Base-by-base conservation (phyloP, 1,284 basidiomycete species). In the Pascua sp. region DNA sequence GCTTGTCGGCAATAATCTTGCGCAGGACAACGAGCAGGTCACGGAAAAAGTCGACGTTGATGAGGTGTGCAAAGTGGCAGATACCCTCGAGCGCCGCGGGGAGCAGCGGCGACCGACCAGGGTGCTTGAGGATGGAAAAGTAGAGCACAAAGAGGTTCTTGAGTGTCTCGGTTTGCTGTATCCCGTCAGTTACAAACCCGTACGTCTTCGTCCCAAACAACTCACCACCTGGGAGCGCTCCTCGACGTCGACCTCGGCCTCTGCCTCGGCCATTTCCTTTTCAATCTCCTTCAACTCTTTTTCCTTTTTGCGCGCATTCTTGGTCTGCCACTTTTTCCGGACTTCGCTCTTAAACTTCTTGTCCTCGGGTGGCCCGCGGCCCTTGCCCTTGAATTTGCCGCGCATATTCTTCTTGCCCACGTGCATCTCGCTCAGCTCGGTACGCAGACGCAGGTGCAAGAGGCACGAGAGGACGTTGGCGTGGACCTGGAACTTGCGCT, bases 11-110 rank as follows among this genome's bases (percentile, higher is more conserved):
- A 64, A 96, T 85, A 55, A 92, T 85, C 57, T 82, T 82, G 73
- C 90, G 90, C 39, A 99, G 81, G 1, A 96, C 92, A 52, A 85
- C 82, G 77, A 98, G 83, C 47, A 99, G 80, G 78, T 98, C 96
- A 65, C 88, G 87, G 85, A 99, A 99, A 79, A 99, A 99, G 75
- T 99, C 96, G 67, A 98, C 85, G 77, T 97, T 99, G 76, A 99
- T 92, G 56, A 97, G 84, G 75, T 98, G 96, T 0, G 95, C 89
- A 70, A 91, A 98, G 77, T 87, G 87, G 7, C 92, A 86, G 67
- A 99, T 88, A 60, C 96, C 96, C 69, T 89, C 87, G 63, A 99
- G 80, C 36, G 93, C 93, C 32, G 90, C 85, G 11, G 92, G 88
- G 17, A 98, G 82, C 10, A 98, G 82, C 8, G 88, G 86, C 4